phyloP scores from a whole-genome alignment of 345 rosid species.

The Lepidium aucheri region DNA sequence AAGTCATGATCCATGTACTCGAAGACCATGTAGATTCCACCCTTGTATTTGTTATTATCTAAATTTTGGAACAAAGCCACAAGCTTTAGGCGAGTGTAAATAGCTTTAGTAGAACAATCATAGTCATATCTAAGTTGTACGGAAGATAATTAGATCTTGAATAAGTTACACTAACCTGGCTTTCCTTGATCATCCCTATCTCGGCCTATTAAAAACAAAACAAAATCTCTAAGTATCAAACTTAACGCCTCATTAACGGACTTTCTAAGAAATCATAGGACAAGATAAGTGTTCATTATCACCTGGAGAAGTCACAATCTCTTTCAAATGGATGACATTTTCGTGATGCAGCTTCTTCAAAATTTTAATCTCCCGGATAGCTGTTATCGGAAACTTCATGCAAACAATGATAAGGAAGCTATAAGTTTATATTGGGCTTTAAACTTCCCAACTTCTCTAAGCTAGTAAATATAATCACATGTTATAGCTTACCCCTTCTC shows the following conservation, averaged over 20 bases:
- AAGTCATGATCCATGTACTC: constrained; percentile 99
- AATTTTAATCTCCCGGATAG: constrained; percentile 48
- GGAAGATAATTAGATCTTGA: background rate
- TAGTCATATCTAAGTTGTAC: background rate
- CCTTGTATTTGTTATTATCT: constrained; percentile 95
- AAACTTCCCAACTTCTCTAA: background rate
- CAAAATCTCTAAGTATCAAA: background rate
- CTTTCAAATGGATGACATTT: constrained; percentile 46
- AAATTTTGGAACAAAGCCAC: background rate
- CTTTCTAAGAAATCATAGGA: background rate
- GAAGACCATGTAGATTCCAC: constrained; percentile 96
- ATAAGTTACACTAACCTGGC: constrained; percentile 38
- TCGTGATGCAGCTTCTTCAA: constrained; percentile 49
- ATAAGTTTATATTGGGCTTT: background rate
- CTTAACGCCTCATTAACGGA: background rate
- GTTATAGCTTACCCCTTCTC: constrained; percentile 72
- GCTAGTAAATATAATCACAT: background rate
- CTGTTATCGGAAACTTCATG: constrained; percentile 49
- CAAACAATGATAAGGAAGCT: background rate
- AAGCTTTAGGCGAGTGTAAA: background rate
- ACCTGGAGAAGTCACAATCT: constrained; percentile 49
- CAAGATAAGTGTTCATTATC: background rate
- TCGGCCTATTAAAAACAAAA: constrained; percentile 42
- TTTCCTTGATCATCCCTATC: constrained; percentile 81
- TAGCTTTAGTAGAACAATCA: background rate